phyloP scores from a whole-genome alignment of 495 filamentous ascomycete species.

The Hypoxylon perforatum region DNA sequence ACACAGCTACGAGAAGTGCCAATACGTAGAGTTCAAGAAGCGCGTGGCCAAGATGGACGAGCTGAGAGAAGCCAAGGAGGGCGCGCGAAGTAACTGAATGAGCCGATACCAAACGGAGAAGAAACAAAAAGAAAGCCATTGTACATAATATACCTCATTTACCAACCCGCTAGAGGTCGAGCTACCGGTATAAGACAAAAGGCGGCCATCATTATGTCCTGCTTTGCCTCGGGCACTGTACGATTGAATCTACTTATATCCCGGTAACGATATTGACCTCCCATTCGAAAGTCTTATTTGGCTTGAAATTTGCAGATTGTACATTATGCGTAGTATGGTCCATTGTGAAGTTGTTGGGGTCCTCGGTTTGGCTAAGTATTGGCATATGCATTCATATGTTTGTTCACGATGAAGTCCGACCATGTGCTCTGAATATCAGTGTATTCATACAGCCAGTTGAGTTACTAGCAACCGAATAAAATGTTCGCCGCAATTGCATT shows the following conservation, averaged over 20 bases:
- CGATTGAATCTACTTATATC: conserved; percentile 7
- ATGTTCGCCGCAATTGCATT: no score
- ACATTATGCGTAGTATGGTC: no score
- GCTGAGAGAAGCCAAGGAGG: conserved; percentile 85
- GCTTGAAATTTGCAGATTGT: no score
- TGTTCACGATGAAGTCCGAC: no score
- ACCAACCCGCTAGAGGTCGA: background rate
- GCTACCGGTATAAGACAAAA: background rate
- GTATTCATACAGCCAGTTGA: no score
- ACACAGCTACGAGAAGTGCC: conserved; percentile 98
- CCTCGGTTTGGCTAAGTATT: no score
- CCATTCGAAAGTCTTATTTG: no score
- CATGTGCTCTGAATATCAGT: no score
- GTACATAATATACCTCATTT: conserved; percentile 22
- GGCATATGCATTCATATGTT: no score
- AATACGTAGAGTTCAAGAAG: conserved; percentile 98
- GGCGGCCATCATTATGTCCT: background rate
- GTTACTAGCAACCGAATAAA: no score
- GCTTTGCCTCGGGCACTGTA: background rate
- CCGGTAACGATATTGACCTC: background rate
- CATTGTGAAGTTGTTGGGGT: no score
- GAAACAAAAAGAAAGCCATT: conserved; percentile 7
- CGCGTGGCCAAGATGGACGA: conserved; percentile 99
- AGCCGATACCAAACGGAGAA: background rate
- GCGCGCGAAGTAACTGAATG: conserved; percentile 84